A percentile compares a stretch with the other conserved stretches of the same genome.
Evolutionary conservation across 345 rosid genomes (phyloP).

Genomic region (Brassica nigra): DNA sequence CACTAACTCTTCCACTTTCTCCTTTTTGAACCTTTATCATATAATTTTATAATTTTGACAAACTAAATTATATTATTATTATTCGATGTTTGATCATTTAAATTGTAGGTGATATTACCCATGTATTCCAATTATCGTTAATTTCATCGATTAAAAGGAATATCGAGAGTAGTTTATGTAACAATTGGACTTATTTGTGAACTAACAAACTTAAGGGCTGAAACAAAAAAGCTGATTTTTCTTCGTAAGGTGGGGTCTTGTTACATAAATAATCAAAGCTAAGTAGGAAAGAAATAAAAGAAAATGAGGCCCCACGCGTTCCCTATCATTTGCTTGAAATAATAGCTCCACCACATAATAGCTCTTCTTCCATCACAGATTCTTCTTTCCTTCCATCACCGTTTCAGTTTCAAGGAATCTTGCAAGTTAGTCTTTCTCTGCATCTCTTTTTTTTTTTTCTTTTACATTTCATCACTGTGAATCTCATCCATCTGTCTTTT

Average conservation of each 20-base stretch:
- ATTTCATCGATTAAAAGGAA: background rate
- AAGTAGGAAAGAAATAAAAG: background rate
- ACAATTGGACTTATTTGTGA: background rate
- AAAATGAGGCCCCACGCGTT: slow-evolving; percentile 24
- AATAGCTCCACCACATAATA: slow-evolving; percentile 23
- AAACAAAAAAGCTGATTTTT: background rate
- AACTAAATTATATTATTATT: background rate
- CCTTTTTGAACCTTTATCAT: background rate
- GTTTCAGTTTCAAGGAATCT: background rate
- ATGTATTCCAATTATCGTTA: background rate
- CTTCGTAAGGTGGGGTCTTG: background rate
- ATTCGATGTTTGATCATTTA: background rate
- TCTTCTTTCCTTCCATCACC: slow-evolving; percentile 25
- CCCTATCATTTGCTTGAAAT: background rate
- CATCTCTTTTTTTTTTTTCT: background rate
- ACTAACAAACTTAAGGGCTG: slow-evolving; percentile 1
- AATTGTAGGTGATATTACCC: background rate
- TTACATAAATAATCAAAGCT: background rate
- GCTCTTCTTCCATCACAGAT: slow-evolving; percentile 34
- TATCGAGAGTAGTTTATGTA: background rate
- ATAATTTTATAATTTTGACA: background rate
- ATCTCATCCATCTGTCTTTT: background rate
- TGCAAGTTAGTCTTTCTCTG: background rate
- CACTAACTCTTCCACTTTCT: slow-evolving; percentile 3
- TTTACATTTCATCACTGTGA: background rate